Percentiles rank a stretch among this genome's conserved stretches.
Evolutionary conservation across 139 green algal genomes (phyloP).

Genomic region (Nannochloris sp.): DNA sequence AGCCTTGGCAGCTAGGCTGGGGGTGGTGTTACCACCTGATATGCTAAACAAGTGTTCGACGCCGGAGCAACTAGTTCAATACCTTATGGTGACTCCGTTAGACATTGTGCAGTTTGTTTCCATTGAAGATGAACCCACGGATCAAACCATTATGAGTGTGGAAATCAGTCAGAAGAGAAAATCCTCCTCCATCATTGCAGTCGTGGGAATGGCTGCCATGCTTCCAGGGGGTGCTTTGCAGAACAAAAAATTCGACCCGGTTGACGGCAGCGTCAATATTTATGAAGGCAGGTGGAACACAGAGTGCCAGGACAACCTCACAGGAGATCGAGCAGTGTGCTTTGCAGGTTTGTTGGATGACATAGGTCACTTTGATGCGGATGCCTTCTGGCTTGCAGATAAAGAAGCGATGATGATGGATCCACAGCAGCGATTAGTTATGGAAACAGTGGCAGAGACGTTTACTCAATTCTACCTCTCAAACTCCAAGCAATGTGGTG

Average conservation of each 20-base stretch:
- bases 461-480: constrained; percentile 4
- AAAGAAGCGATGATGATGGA: constrained; percentile 62
- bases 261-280: constrained; percentile 3
- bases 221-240: constrained; percentile 5
- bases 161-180: neutral
- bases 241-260: neutral
- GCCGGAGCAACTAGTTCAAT: neutral
- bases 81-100: neutral
- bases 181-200: neutral
- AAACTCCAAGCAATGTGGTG: constrained; percentile 20
- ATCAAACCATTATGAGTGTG: neutral
- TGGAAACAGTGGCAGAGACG: constrained; percentile 32
- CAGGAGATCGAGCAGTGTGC: constrained; percentile 5
- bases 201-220: constrained; percentile 1
- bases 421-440: constrained; percentile 68
- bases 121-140: neutral
- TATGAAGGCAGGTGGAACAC: constrained; percentile 1
- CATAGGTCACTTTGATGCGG: constrained; percentile 47
- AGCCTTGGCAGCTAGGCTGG: constrained; percentile 3
- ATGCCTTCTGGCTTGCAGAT: constrained; percentile 34
- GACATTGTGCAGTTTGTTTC: neutral
- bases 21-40: constrained; percentile 3
- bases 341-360: constrained; percentile 52
- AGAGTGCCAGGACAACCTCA: neutral
- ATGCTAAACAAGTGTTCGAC: neutral